Base-by-base conservation (phyloP, 768 basidiomycete species). In the Tylopilus cervinicoccineus region DNA sequence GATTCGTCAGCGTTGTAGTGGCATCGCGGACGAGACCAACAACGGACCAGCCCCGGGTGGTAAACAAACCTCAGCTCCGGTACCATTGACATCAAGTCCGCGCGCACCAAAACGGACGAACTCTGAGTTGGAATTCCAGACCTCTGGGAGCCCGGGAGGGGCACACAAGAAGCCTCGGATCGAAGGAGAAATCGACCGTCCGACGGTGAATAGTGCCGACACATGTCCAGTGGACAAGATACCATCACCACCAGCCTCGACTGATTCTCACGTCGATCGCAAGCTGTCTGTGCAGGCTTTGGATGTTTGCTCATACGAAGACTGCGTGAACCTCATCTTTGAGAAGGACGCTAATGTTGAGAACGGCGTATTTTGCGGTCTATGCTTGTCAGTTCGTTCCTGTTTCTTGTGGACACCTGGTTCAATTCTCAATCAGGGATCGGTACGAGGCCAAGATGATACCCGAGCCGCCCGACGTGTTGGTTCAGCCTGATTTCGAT, bases 311-410 rank as follows among this genome's bases (percentile, higher is more conserved):
- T 73, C 78, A 46, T 58, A 79, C 19, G 66, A 66, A 45, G 71
- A 70, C 11, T 66, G 81, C 22, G 72, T 80, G 20, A 40, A 62
- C 33, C 43, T 63, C 38, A 65, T 68, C 47, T 72, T 69, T 41
- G 67, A 64, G 42, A 51, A 51, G 43, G 67, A 70, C 28, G 66
- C 65, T 20, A 49, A 69, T 29, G 29, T 67, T 20, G 50, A 55
- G 44, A 34, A 62, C 36, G 66, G 63, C 12, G 44, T 58, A 12
- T 69, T 67, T 34, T 84, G 82, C 48, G 67, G 59, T 41, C 65
- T 80, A 29, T 84, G 83, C 75, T 55, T 66, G 83, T 80, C 45
- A 63, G 81, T 72, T 42, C 23, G 23, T 47, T 45, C 6, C 22
- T 31, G 7, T 45, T 12, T 12, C n/a, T 10, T 22, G 4, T 19